A percentile compares a stretch with the other conserved stretches of the same genome.
Evolutionary conservation across 768 basidiomycete species (phyloP).

Genomic region (Xerocomellus amylosporus): DNA sequence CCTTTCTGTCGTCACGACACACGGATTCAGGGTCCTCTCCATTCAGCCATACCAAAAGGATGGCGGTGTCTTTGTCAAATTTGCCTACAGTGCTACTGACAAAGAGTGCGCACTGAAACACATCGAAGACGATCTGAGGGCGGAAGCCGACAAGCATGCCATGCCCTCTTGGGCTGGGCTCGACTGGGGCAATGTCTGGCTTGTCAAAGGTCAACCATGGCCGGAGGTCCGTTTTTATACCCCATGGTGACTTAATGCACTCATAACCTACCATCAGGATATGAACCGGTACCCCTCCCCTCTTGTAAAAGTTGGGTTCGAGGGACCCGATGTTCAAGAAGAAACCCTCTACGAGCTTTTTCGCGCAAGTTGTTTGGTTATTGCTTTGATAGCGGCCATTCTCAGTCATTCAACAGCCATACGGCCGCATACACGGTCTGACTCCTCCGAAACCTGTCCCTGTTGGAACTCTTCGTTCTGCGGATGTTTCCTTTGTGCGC

Average conservation of each 20-base stretch:
- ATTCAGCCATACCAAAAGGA: constrained; percentile 72
- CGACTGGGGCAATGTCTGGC: constrained; percentile 54
- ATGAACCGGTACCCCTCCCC: constrained; percentile 78
- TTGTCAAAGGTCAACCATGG: constrained; percentile 80
- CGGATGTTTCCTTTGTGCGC: constrained; percentile 59
- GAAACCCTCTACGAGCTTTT: constrained; percentile 76
- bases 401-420: constrained; percentile 51
- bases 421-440: constrained; percentile 75
- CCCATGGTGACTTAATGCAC: not conserved
- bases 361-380: constrained; percentile 49
- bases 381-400: not conserved
- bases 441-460: constrained; percentile 56
- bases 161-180: constrained; percentile 64
- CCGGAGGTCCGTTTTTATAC: constrained; percentile 53
- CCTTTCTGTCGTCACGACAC: constrained; percentile 50
- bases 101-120: constrained; percentile 39
- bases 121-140: constrained; percentile 50
- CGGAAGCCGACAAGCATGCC: constrained; percentile 45
- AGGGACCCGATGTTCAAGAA: constrained; percentile 84
- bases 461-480: constrained; percentile 63
- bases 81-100: constrained; percentile 50
- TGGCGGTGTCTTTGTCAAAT: constrained; percentile 81
- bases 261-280: constrained; percentile 50
- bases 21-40: constrained; percentile 59
- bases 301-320: constrained; percentile 75